Evolutionary conservation across 1,284 basidiomycete genomes (phyloP).

Genomic region (Tilletiopsis washingtonensis): DNA sequence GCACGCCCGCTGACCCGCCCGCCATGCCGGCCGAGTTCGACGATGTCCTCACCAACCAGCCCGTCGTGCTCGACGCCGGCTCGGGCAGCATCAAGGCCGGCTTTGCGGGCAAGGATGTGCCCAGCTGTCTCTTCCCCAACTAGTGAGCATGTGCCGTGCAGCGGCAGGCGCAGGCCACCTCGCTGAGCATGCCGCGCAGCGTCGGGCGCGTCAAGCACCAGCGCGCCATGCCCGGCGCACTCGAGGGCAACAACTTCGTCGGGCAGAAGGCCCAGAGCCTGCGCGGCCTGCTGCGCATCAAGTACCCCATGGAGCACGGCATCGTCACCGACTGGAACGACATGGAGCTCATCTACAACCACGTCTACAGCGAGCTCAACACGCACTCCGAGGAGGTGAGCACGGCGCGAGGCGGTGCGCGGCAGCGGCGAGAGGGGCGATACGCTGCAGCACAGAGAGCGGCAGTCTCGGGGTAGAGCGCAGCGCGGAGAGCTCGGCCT

Average conservation of each 20-base stretch:
- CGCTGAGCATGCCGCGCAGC: not conserved
- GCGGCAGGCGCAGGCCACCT: no score
- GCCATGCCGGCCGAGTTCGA: conserved; percentile 36
- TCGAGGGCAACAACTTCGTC: conserved; percentile 46
- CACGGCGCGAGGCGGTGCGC: not conserved
- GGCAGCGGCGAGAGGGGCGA: not conserved
- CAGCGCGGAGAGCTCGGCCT: not conserved
- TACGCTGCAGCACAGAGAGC: not conserved
- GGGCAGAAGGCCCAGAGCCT: conserved; percentile 44
- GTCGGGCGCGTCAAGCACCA: conserved; percentile 45
- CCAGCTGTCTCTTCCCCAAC: conserved; percentile 45
- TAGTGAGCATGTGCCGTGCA: conserved; percentile 10
- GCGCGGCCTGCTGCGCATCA: conserved; percentile 41
- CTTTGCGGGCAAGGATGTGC: conserved; percentile 44
- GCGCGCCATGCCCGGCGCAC: conserved; percentile 45
- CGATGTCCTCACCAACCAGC: conserved; percentile 47
- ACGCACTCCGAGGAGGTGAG: conserved; percentile 43
- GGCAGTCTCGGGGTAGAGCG: not conserved
- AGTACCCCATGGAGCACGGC: conserved; percentile 47
- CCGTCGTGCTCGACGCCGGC: conserved; percentile 46
- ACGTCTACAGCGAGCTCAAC: conserved; percentile 45
- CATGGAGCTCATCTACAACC: conserved; percentile 47
- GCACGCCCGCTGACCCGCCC: no score
- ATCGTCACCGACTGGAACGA: conserved; percentile 47
- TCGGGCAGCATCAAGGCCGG: conserved; percentile 46